Evolutionary conservation across 2,329 filamentous ascomycete species (phyloP).

Genomic region (Pestalotiopsis sp.): DNA sequence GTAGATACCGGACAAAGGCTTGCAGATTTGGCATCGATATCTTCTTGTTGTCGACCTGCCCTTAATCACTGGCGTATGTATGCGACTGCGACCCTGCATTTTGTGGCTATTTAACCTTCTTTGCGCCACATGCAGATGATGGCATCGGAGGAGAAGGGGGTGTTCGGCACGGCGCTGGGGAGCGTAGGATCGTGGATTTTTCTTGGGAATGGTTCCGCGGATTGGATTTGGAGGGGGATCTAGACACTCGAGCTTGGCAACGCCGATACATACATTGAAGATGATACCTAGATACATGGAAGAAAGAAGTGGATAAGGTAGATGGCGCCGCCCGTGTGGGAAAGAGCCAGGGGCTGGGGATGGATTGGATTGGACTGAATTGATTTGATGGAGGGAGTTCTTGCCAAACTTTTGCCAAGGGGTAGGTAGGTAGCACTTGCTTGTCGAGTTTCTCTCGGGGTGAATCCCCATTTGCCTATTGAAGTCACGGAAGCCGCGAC

Average conservation of each 20-base stretch:
- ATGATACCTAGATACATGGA: no score
- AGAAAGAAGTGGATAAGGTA: not conserved
- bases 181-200: slow-evolving; percentile 11
- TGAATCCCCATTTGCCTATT: slow-evolving; percentile 3
- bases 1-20: no score
- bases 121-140: slow-evolving; percentile 25
- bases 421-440: not conserved
- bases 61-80: slow-evolving; percentile 8
- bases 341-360: not conserved
- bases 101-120: slow-evolving; percentile 25
- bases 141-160: slow-evolving; percentile 15
- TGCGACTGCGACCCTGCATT: slow-evolving; percentile 14
- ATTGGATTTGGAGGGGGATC: slow-evolving; percentile 19
- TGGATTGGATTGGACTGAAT: no score
- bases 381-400: no score
- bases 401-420: not conserved
- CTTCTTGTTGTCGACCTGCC: not conserved
- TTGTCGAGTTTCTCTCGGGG: not conserved
- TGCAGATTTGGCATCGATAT: not conserved
- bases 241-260: slow-evolving; percentile 20
- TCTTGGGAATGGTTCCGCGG: not conserved
- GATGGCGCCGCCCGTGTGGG: not conserved
- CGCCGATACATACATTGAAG: not conserved
- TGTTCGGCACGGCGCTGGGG: slow-evolving; percentile 20
- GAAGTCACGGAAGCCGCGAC: not conserved